Evolutionary conservation across 495 filamentous ascomycete genomes (phyloP), one percentile per base, ranked within the genome.

Genomic region (Penicillium tannophilum): DNA sequence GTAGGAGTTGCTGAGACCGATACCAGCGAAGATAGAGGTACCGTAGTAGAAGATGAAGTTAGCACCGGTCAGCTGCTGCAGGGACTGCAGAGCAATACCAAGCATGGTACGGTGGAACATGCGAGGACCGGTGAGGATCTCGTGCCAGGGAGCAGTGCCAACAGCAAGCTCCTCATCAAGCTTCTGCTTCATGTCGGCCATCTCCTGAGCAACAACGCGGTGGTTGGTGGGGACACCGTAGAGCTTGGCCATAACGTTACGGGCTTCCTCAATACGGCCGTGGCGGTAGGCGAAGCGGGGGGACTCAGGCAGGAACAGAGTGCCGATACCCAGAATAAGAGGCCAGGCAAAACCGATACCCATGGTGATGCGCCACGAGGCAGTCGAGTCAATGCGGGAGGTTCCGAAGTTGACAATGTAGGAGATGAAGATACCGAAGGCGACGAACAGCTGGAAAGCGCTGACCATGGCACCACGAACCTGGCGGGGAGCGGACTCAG

Each of bases 31-130:
- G 73, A 89, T 86, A 52, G 77, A 83, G 61, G 88, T 89, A 47
- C 89, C 88, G 69, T 90, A 92, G 75, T 91, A 91, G 77, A 92
- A 91, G 74, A 90, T 87, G 77, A 89, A 92, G 72, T 91, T 92
- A 58, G 86, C 88, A 51, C 87, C 86, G 35, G 86, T 87, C 14
- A 89, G 76, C 69, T 90, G 90, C 64, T 91, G 88, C 31, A 89
- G 79, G 10, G 85, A 84, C 72, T 92, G 90, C 7, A 94, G 77
- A 31, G 79, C 73, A 35, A 92, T 82, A 30, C 89, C 90, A 1
- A 93, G 78, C 19, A 84, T 24, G 2, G 85, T 88, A 55, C 90
- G 84, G 75, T 90, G 88, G 35, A 86, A 68, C 88, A 92, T 91
- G 58, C 84, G 79, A 14, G 88, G 87, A 2, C 84, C 88, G 4